These are phyloP conservation scores for Persicaria tinctoria DNA, from an alignment of 148 eudicot genomes.

Conservation along the genomic window DNA sequence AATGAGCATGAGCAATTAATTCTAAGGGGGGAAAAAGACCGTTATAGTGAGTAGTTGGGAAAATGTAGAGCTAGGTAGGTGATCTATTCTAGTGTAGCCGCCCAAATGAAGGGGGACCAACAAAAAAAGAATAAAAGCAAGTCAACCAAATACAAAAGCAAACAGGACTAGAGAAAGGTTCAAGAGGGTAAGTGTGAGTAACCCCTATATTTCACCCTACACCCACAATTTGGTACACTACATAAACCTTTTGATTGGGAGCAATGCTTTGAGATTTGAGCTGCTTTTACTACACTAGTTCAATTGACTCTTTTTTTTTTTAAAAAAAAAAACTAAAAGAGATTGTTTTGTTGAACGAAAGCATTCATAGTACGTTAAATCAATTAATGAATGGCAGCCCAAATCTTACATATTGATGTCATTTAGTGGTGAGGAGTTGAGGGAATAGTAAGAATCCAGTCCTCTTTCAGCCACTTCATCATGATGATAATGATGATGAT, in stretches of 20 bases:
- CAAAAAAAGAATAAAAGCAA: constrained; percentile 1
- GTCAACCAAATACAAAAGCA: constrained; percentile 10
- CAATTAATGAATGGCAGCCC: background rate
- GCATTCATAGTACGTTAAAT: background rate
- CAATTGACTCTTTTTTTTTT: constrained; percentile 33
- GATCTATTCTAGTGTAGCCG: background rate
- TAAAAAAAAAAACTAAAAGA: constrained; percentile 5
- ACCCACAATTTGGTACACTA: background rate
- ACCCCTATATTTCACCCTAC: background rate
- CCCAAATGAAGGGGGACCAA: background rate
- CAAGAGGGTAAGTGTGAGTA: background rate
- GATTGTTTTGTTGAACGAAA: background rate
- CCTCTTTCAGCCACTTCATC: background rate
- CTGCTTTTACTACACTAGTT: background rate
- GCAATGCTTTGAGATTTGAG: constrained; percentile 34
- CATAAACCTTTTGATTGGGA: background rate
- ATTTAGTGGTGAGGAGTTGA: constrained; percentile 29
- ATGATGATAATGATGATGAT: background rate
- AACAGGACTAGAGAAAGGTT: background rate
- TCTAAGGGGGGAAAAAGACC: background rate
- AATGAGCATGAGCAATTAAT: background rate
- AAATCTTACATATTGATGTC: constrained; percentile 17
- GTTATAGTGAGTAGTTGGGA: background rate
- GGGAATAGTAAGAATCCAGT: constrained; percentile 22
- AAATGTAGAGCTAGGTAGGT: constrained; percentile 6